Conservation (phyloP, 2,329 filamentous ascomycete species). For the Xylariaceae sp. region DNA sequence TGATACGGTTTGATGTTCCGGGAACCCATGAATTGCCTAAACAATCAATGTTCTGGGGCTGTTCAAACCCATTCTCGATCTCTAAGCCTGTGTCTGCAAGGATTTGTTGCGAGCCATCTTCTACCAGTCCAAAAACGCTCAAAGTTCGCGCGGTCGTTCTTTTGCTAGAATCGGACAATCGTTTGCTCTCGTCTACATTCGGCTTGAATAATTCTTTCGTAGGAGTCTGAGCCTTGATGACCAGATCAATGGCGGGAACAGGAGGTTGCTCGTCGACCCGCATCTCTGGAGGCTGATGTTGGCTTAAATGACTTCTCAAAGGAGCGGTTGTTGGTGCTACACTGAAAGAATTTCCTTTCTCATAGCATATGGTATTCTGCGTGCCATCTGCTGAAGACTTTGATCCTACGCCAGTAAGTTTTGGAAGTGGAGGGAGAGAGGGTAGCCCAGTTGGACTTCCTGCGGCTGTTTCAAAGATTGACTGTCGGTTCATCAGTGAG, state of each 20-base stretch:
- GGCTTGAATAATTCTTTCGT: constrained; percentile 22
- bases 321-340: constrained; percentile 33
- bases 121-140: constrained; percentile 38
- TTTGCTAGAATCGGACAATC: constrained; percentile 31
- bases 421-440: constrained; percentile 47
- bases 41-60: constrained; percentile 29
- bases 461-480: constrained; percentile 40
- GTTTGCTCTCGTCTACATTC: constrained; percentile 22
- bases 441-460: constrained; percentile 49
- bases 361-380: constrained; percentile 55
- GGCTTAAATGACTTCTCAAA: constrained; percentile 7
- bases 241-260: constrained; percentile 32
- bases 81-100: constrained; percentile 23
- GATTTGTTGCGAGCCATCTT: constrained; percentile 22
- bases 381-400: constrained; percentile 49
- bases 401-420: constrained; percentile 35
- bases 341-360: constrained; percentile 53
- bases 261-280: constrained; percentile 44
- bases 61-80: constrained; percentile 3
- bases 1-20: constrained; percentile 25
- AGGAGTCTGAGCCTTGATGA: constrained; percentile 20
- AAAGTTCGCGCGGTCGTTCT: constrained; percentile 38
- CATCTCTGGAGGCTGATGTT: constrained; percentile 35
- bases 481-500: constrained; percentile 43
- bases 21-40: constrained; percentile 38